Conservation (phyloP, 169 alveolate species). For the Hammondia hammondi region DNA sequence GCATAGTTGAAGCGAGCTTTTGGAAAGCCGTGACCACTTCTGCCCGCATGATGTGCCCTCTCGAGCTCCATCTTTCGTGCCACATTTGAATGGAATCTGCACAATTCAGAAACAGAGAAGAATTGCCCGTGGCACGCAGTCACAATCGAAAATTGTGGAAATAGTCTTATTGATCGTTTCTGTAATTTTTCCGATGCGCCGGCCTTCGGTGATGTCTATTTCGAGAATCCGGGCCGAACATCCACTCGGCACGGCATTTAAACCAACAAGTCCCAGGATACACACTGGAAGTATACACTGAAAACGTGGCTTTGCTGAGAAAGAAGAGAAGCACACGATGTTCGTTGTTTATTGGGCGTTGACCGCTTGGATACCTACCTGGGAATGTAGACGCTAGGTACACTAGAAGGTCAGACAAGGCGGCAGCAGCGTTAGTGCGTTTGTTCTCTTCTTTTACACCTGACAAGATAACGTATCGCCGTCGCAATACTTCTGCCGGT, state of each 20-base stretch:
- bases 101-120: not conserved
- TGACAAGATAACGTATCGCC: not conserved
- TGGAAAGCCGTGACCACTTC: not conserved
- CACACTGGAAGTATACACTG: too few species aligned
- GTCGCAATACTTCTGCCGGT: not conserved
- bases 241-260: too few species aligned
- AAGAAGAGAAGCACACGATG: too few species aligned
- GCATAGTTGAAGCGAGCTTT: not conserved
- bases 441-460: not conserved
- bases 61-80: slow-evolving; percentile 1
- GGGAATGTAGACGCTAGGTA: slow-evolving; percentile 18
- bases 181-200: too few species aligned
- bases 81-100: not conserved
- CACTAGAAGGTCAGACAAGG: not conserved
- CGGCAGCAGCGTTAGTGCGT: not conserved
- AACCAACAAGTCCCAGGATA: too few species aligned
- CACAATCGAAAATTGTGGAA: not conserved
- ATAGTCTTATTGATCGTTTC: too few species aligned
- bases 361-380: not conserved
- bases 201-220: too few species aligned
- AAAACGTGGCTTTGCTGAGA: too few species aligned
- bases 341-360: too few species aligned
- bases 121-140: not conserved
- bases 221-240: too few species aligned
- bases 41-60: slow-evolving; percentile 15